A percentile compares a stretch with the other conserved stretches of the same genome.
Conservation (phyloP, 108 stramenopile genomes). For the Nitzschia palea region DNA sequence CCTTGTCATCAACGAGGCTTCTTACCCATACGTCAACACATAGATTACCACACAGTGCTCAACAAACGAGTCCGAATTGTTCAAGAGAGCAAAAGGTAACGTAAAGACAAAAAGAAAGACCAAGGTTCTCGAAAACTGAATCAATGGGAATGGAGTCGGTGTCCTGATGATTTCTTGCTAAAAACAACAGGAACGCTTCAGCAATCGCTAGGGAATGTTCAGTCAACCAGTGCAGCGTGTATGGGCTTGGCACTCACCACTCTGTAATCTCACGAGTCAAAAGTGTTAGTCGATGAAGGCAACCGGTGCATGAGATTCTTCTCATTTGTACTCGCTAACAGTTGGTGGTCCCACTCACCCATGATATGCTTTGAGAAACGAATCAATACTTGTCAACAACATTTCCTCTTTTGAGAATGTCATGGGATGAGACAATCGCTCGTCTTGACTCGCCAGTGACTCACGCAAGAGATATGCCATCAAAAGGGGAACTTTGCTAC, state of each 20-base stretch:
- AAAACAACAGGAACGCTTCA: too few species aligned
- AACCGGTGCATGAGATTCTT: too few species aligned
- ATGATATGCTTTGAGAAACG: conserved; percentile 13
- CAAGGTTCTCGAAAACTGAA: conserved; percentile 38
- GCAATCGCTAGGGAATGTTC: too few species aligned
- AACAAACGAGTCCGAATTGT: neutral
- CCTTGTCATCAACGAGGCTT: too few species aligned
- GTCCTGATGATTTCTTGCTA: conserved; percentile 23
- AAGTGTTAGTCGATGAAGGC: too few species aligned
- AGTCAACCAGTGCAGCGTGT: too few species aligned
- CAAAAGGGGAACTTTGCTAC: conserved; percentile 26
- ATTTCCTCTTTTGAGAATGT: conserved; percentile 16
- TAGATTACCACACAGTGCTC: conserved; percentile 23
- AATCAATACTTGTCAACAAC: conserved; percentile 28
- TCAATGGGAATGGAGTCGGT: conserved; percentile 43
- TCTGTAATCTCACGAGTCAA: too few species aligned
- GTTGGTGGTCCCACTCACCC: conserved; percentile 22
- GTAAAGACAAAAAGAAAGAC: conserved; percentile 37
- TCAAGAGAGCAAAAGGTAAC: conserved; percentile 37
- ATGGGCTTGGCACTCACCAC: too few species aligned
- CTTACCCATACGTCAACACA: conserved; percentile 37
- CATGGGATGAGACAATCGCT: conserved; percentile 23
- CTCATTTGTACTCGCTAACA: too few species aligned
- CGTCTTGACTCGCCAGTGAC: conserved; percentile 23
- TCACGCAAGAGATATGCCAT: conserved; percentile 33